Base-by-base conservation (phyloP, 2,329 filamentous ascomycete species). In the Calonectria honghensis region DNA sequence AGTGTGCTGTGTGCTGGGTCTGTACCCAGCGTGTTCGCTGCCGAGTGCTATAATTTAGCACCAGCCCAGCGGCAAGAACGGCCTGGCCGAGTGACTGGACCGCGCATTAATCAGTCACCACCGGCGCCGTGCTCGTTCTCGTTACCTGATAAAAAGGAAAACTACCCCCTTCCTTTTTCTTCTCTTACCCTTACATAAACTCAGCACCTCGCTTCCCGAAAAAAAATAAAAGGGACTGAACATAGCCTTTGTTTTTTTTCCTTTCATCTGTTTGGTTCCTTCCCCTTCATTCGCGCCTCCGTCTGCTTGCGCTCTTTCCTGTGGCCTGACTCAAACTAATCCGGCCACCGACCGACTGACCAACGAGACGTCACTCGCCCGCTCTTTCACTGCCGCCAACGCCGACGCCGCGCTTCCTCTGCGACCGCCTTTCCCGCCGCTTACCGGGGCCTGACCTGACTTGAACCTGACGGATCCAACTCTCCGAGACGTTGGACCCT, bases 341-440 rank as follows among this genome's bases (percentile, higher is more conserved):
- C 45, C 37, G 45, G 41, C 61, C 6, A 54, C 51, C 39, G 24
- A 73, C 54, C 18, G 48, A 70, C 71, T 31, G 50, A 66, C 66
- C 66, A 65, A 69, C 65, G 64, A 73, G 64, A 70, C 32, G 59
- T 69, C 67, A 50, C 48, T 57, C 29, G 66, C 72, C 45, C 63
- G 70, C 63, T 61, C 45, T 70, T 41, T 63, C n/a, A 20, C 51
- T 73, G 66, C 77, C 76, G 70, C 77, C 77, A 74, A 73, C 78
- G 73, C 69, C 73, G 67, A 74, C 75, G 68, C 75, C 72, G 69
- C 67, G 51, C 45, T 61, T 64, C 72, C 63, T 69, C 73, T 76
- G 77, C 78, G 79, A 81, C 79, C 79, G 79, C 79, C 78, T 79
- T 81, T 81, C 79, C 73, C 78, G 52, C 72, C 77, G 63, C 78